Base-by-base conservation (phyloP, 208 protist genomes). In the Herpetomonas samuelpessoai region DNA sequence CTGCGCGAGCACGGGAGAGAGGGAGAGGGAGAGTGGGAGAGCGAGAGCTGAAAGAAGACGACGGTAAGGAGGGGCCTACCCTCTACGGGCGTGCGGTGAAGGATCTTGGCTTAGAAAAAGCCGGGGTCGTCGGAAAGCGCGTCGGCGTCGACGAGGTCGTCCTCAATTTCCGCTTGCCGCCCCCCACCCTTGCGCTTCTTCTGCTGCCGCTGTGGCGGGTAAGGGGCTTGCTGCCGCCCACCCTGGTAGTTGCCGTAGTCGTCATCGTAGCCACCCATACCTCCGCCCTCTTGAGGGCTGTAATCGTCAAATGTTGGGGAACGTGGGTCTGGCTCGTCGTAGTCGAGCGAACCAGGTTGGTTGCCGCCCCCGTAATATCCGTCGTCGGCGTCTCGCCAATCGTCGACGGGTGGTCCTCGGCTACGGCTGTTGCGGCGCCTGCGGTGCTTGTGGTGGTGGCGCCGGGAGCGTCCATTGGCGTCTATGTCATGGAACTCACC, bases 401-500 rank as follows among this genome's bases (percentile, higher is more conserved):
- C 45, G 19, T 54, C 30, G 35, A 44, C 48, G 35, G 18, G 21
- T 19, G 21, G 19, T 25, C 47, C 26, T 29, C 46, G 61, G 12
- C 49, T 57, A 46, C 51, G 44, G 6, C 62, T 52, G 52, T 26
- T 47, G 45, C 48, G 66, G 35, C 57, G 62, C n/a, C 63, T 62
- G 27, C 65, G 61, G 44, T 66, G 61, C 31, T 51, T 72, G 57
- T 66, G 71, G 6, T 53, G 56, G 49, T 51, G 60, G 41, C 51
- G 56, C 19, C 31, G 64, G 62, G 30, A 16, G 53, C 45, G 28
- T 12, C 24, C 35, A 19, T 21, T 41, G n/a, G 12, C 53, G 22
- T 57, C 24, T 25, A 2, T 6, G 24, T 21, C n/a, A 2, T 14
- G 41, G 21, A 21, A 21, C 25, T 6, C 41, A 46, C 22, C 31